Base-by-base conservation (phyloP, 208 protist species). In the Crithidia brevicula region DNA sequence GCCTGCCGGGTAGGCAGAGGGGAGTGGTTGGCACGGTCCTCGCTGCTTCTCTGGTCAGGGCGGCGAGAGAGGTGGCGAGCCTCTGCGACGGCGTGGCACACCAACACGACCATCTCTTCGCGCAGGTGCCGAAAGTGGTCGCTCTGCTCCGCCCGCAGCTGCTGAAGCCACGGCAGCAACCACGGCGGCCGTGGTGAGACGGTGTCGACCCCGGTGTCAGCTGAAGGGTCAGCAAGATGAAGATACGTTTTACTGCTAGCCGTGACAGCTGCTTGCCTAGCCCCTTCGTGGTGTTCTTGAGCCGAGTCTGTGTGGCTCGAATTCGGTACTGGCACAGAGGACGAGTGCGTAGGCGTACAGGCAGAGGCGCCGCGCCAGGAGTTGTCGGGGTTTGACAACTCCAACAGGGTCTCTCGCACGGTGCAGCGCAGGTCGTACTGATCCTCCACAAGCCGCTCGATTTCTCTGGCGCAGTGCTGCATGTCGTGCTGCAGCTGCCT, bases 361-460 rank as follows among this genome's bases (percentile, higher is more conserved):
- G 52, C 52, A 28, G 31, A 10, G 25, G 53, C 36, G 20, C 13
- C 27, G n/a, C n/a, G n/a, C n/a, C n/a, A n/a, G n/a, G 50, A 36
- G 7, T 10, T 15, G 4, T 36, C 18, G 4, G 40, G 4, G 25
- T 33, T 22, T 22, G 36, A 40, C 33, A 45, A 6, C 15, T 62
- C 53, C 6, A 56, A 0, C 8, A 71, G 23, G 18, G 16, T 40
- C 23, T 71, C 52, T 2, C 43, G 52, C 52, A 71, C 54, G 8
- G 43, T 42, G 54, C 52, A 43, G 33, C 65, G 43, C 11, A 77
- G 57, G 11, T 64, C 38, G 30, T 67, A 63, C 63, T 82, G 72
- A 6, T 82, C 65, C 23, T 82, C 72, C 36, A 82, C 73, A 2
- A 79, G 54, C 3, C 60, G 33, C 53, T 86, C 71, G 22, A 80